These are phyloP conservation scores for Pythium folliculosum DNA, from an alignment of 352 stramenopile genomes.

Conservation along the genomic window DNA sequence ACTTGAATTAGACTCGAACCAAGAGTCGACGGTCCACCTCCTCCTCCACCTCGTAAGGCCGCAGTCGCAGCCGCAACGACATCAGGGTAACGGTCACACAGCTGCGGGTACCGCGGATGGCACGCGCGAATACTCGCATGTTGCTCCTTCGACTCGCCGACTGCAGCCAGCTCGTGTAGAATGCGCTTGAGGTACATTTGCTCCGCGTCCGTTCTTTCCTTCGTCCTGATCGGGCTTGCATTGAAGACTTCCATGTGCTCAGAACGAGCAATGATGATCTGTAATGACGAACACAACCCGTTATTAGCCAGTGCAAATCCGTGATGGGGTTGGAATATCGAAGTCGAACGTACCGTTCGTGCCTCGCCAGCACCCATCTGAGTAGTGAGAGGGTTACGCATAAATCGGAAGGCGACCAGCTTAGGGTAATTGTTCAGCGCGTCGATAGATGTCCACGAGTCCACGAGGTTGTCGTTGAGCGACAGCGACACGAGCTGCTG, in stretches of 20 bases:
- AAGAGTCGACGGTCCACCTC: conserved; percentile 39
- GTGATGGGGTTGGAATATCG: neutral
- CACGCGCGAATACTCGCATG: conserved; percentile 35
- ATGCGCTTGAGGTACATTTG: conserved; percentile 85
- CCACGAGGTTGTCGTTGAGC: conserved; percentile 64
- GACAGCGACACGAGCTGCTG: conserved; percentile 59
- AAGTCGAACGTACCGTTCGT: conserved; percentile 43
- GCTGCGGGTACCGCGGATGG: conserved; percentile 49
- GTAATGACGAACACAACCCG: neutral
- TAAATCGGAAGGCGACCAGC: conserved; percentile 66
- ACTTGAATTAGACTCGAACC: conserved; percentile 61
- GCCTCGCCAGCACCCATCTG: conserved; percentile 68
- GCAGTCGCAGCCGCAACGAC: conserved; percentile 31
- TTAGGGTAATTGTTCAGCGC: conserved; percentile 59
- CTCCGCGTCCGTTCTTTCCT: conserved; percentile 75
- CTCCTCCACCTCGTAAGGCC: conserved; percentile 25
- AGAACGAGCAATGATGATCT: conserved; percentile 67
- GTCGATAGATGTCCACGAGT: conserved; percentile 78
- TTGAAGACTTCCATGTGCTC: conserved; percentile 62
- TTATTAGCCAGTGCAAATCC: neutral
- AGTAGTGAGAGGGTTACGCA: conserved; percentile 63
- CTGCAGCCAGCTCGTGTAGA: conserved; percentile 60
- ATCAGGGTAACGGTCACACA: conserved; percentile 59
- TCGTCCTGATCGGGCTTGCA: conserved; percentile 51
- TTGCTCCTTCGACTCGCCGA: conserved; percentile 33